These are phyloP conservation scores for Fusarium stilboides DNA, from an alignment of 2,329 filamentous ascomycete genomes.

Conservation along the genomic window DNA sequence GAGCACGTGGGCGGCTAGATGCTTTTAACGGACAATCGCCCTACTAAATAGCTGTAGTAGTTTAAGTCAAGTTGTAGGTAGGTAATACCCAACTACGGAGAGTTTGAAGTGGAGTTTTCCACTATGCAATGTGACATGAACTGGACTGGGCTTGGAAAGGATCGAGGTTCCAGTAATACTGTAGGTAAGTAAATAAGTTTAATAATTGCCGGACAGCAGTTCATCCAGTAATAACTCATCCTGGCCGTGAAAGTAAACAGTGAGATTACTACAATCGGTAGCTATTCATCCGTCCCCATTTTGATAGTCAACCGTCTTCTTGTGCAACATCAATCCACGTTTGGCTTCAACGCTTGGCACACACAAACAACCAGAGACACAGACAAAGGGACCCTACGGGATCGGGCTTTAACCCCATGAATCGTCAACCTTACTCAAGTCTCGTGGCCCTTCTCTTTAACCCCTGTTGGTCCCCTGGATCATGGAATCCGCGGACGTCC, in stretches of 20 bases:
- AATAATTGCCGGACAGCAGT: slow-evolving; percentile 4
- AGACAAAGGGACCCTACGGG: neutral
- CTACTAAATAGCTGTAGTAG: slow-evolving; percentile 28
- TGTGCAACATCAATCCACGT: neutral
- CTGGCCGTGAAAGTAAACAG: slow-evolving; percentile 1
- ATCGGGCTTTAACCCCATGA: slow-evolving; percentile 1
- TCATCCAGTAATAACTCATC: slow-evolving; percentile 2
- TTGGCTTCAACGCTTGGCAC: slow-evolving; percentile 12
- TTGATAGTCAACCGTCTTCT: neutral
- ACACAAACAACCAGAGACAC: neutral
- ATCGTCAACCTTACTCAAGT: slow-evolving; percentile 1
- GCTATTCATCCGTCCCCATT: neutral
- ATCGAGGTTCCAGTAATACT: slow-evolving; percentile 14
- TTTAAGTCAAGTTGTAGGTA: slow-evolving; percentile 19
- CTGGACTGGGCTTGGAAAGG: neutral
- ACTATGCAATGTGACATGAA: slow-evolving; percentile 18
- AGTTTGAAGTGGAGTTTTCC: slow-evolving; percentile 38
- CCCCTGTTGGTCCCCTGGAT: slow-evolving; percentile 21
- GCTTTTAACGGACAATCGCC: slow-evolving; percentile 23
- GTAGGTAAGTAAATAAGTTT: neutral
- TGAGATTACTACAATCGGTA: slow-evolving; percentile 1
- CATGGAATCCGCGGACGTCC: slow-evolving; percentile 9
- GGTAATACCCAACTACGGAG: slow-evolving; percentile 6
- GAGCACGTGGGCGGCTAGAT: slow-evolving; percentile 24
- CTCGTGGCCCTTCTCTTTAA: neutral